phyloP scores from a whole-genome alignment of 2,329 filamentous ascomycete species.

The Pseudogymnoascus sp. region DNA sequence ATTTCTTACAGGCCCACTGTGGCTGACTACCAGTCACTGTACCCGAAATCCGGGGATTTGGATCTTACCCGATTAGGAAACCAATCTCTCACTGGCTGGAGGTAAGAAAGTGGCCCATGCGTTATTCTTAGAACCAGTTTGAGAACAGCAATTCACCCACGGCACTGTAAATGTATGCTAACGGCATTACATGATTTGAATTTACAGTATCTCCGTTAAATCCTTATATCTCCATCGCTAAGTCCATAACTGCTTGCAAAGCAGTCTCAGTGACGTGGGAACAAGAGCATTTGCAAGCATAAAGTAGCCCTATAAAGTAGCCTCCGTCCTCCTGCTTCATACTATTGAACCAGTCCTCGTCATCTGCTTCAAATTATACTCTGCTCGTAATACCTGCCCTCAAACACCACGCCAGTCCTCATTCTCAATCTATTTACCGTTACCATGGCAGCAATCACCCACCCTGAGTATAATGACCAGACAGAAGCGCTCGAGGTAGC shows the following conservation, averaged over 20 bases:
- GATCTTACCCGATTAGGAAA: background rate
- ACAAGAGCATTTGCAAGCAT: background rate
- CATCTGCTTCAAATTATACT: background rate
- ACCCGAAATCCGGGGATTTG: background rate
- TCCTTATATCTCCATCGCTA: background rate
- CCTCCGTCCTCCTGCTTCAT: background rate
- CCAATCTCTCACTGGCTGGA: background rate
- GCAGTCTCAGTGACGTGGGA: background rate
- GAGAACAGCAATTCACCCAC: background rate
- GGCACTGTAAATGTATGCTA: background rate
- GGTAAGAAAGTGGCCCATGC: background rate
- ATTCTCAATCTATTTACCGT: conserved; percentile 6
- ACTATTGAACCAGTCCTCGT: too few species aligned
- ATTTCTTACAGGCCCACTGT: conserved; percentile 3
- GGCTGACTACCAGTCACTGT: background rate
- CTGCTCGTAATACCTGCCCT: background rate
- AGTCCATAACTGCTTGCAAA: background rate
- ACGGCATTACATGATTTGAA: too few species aligned
- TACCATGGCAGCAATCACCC: conserved; percentile 21
- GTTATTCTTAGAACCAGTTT: background rate
- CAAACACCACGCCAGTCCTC: background rate
- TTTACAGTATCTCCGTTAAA: background rate
- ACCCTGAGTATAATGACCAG: conserved; percentile 28
- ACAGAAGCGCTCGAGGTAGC: conserved; percentile 35
- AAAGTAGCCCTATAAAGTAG: background rate